phyloP scores from a whole-genome alignment of 768 basidiomycete species.

The Glaciozyma antarctica region DNA sequence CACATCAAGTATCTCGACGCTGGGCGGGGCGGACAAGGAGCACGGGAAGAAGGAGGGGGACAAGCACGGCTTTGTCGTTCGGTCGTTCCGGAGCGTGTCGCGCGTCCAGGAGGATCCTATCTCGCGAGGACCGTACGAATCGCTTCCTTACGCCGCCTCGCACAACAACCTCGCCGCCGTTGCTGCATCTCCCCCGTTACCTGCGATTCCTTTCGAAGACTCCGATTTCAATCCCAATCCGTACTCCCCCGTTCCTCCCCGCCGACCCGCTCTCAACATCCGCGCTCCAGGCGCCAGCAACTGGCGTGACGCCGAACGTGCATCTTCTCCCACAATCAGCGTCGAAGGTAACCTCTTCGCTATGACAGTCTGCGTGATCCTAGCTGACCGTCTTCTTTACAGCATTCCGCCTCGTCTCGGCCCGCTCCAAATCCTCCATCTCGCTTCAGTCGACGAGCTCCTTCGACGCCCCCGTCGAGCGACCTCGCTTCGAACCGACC shows the following conservation, averaged over 20 bases:
- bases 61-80: constrained; percentile 24
- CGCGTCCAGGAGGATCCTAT: constrained; percentile 28
- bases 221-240: constrained; percentile 1
- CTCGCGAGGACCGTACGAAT: not conserved
- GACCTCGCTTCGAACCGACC: constrained; percentile 22
- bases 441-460: constrained; percentile 19
- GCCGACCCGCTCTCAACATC: constrained; percentile 21
- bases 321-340: not conserved
- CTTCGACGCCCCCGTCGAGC: not conserved
- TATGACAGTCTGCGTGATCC: constrained; percentile 1
- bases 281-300: not conserved
- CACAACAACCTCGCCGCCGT: not conserved
- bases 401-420: constrained; percentile 23
- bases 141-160: not conserved
- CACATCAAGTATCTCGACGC: constrained; percentile 7
- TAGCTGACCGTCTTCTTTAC: constrained; percentile 23
- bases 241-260: not conserved
- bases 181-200: not conserved
- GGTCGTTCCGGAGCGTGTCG: constrained; percentile 26
- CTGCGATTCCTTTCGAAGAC: constrained; percentile 11
- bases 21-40: not conserved
- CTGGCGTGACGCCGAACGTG: not conserved
- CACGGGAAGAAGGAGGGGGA: not conserved
- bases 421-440: constrained; percentile 19
- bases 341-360: not conserved